phyloP scores from a whole-genome alignment of 2,329 filamentous ascomycete species.

The Exophiala dermatitidis region DNA sequence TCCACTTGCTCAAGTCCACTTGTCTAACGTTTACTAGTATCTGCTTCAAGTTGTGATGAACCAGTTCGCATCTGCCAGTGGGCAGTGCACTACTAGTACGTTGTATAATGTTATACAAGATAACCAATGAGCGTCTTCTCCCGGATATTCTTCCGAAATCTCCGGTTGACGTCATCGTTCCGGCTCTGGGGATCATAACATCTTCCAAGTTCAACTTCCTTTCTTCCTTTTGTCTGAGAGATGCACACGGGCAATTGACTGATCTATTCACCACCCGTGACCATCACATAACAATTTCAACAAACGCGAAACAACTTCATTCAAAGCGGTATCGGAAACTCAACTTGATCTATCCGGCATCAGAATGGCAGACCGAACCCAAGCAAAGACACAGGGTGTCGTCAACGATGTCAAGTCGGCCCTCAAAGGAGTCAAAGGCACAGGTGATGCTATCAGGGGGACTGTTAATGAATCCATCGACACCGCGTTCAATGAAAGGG shows the following conservation, averaged over 20 bases:
- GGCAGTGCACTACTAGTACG: no score
- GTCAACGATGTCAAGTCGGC: constrained; percentile 15
- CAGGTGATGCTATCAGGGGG: constrained; percentile 20
- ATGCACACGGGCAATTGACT: no score
- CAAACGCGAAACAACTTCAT: background rate
- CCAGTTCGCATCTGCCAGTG: no score
- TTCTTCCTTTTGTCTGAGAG: background rate
- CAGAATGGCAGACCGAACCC: constrained; percentile 16
- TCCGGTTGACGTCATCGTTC: background rate
- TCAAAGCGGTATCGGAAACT: background rate
- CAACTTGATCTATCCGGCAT: background rate
- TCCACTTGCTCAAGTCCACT: no score
- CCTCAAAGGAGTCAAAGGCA: constrained; percentile 18
- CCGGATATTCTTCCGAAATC: background rate
- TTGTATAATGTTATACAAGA: no score
- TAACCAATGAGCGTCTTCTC: background rate
- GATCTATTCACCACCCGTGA: background rate
- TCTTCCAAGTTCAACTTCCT: background rate
- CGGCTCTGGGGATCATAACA: background rate
- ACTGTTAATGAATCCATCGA: constrained; percentile 19
- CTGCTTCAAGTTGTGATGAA: no score
- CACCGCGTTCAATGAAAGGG: constrained; percentile 15
- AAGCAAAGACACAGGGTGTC: constrained; percentile 9
- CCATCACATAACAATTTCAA: background rate
- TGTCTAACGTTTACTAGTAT: no score